Evolutionary conservation across 2,329 filamentous ascomycete species (phyloP), one percentile per base, ranked within the genome.

Genomic region (Calonectria ilicicola): DNA sequence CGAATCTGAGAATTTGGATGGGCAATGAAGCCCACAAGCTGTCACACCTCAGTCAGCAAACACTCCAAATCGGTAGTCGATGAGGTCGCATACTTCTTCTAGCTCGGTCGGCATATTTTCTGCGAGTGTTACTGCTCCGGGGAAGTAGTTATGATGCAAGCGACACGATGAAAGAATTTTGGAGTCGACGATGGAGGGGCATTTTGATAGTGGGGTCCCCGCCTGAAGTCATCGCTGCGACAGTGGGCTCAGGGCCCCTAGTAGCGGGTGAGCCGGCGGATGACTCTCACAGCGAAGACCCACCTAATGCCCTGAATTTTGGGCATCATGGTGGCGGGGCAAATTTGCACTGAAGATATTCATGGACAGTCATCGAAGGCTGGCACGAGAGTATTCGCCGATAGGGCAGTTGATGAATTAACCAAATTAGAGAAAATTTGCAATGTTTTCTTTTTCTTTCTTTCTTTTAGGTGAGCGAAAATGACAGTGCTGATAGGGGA

Each of bases 1-100:
- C 97, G 92, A 76, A 98, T 95, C 82, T 98, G 94, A 49, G 95
- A 95, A 82, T 97, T 98, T 72, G 94, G 94, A 85, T 98, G 93
- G 84, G 94, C 93, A 72, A 98, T 94, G 85, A 98, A 98, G 83
- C 95, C 95, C 74, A 98, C 95, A 67, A 98, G 91, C 95, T 98
- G 15, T 35, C 29, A 53, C n/a, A 51, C 5, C 38, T 73, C 72
- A 26, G 74, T 80, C 21, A 79, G 67, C 27, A 38, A 56, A 8
- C 6, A 32, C 14, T 21, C 46, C 46, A 35, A 4, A 21, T 38
- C 2, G 4, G 21, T 0, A 2, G 8, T 2, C 23, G 0, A 2
- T 38, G 63, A 44, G 49, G 67, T 74, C 19, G 12, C 49, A 49
- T 86, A 94, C 93, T 85, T 95, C 93, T 86, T 95, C 93, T 53